Evolutionary conservation across 2,329 filamentous ascomycete species (phyloP), one percentile per base, ranked within the genome.

Genomic region (Trichoderma atroviride): DNA sequence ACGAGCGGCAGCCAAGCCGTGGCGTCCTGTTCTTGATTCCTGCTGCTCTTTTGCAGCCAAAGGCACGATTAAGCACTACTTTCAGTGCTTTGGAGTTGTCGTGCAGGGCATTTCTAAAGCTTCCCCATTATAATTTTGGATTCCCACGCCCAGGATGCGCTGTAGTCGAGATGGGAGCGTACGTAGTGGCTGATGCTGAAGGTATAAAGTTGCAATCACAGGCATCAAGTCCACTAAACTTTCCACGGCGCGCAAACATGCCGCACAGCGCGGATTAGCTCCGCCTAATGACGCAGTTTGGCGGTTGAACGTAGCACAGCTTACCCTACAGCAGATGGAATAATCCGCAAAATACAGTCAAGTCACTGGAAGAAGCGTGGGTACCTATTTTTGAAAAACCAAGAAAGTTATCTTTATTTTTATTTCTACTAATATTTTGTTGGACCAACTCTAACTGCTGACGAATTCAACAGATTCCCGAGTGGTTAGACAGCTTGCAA

Each of bases 221-320:
- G 50, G 31, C 43, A 47, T 47, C n/a, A 53, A 37, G n/a, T 22
- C 43, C 31, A 63, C 55, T 29, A 53, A 37, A 53, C 72, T 74
- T 43, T 75, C 74, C 52, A 63, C 64, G n/a, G 74, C 57, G 63
- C 63, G 63, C 52, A 66, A 29, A 22, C 19, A 50, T 24, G 19
- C 63, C 53, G 63, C 53, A 35, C n/a, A 35, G 9, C 22, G 62
- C 62, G 62, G 62, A 57, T 65, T 6, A 1, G 27, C 52, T 65
- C 62, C 53, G 63, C 63, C 52, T 50, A 22, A 58, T 66, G 53
- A 66, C 63, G 63, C 63, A 66, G 29, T 43, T 31, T 10, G 7
- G 50, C n/a, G 7, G 29, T 33, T 33, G n/a, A 29, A 16, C 31
- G 9, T 19, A 11, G n/a, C n/a, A 50, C 6, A 19, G 14, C 52